Conservation (phyloP, 345 rosid species). For the Linum usitatissimum region DNA sequence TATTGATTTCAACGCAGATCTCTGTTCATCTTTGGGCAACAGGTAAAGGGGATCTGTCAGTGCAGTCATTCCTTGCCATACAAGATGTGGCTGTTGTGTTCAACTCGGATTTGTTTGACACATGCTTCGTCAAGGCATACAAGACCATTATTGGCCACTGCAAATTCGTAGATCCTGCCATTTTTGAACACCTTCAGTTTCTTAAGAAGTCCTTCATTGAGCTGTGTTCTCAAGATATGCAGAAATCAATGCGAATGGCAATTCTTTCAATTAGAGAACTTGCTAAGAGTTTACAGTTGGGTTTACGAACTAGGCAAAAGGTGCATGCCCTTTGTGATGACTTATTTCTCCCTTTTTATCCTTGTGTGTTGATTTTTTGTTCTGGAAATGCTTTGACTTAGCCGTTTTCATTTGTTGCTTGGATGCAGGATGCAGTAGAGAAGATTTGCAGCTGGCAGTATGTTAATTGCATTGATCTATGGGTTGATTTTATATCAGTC, state of each 20-base stretch:
- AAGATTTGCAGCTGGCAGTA: conserved; percentile 75
- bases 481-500: conserved; percentile 62
- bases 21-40: conserved; percentile 75
- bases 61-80: conserved; percentile 45
- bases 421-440: conserved; percentile 69
- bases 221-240: conserved; percentile 75
- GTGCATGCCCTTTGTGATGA: conserved; percentile 22
- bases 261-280: conserved; percentile 49
- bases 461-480: conserved; percentile 67
- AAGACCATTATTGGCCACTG: conserved; percentile 57
- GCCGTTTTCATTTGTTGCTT: conserved; percentile 20
- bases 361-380: background rate
- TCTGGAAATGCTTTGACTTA: conserved; percentile 5
- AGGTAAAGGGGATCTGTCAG: conserved; percentile 42
- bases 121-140: conserved; percentile 52
- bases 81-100: conserved; percentile 47
- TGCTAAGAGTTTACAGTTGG: conserved; percentile 57
- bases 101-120: conserved; percentile 46
- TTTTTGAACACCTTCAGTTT: conserved; percentile 33
- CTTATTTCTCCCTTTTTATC: conserved; percentile 4
- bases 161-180: conserved; percentile 41
- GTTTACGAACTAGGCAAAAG: conserved; percentile 62
- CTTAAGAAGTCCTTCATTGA: conserved; percentile 59
- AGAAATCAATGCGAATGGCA: conserved; percentile 55
- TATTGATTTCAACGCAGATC: conserved; percentile 36